Evolutionary conservation across 2,329 filamentous ascomycete genomes (phyloP), one percentile per base, ranked within the genome.

Genomic region (Penicillium olsonii): DNA sequence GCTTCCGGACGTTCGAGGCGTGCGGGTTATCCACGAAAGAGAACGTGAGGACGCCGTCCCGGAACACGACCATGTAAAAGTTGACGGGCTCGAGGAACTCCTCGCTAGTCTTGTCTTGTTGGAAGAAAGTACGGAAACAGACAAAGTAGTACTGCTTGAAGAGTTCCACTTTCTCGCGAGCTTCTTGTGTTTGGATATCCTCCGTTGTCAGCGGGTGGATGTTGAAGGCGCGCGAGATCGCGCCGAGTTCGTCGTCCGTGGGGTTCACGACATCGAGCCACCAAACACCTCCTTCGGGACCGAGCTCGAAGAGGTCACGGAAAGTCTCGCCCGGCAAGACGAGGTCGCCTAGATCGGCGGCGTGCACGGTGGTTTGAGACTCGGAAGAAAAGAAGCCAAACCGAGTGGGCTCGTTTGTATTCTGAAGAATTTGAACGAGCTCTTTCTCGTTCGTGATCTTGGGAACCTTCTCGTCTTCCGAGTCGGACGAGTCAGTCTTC

Each of bases 61-160:
- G 88, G 76, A 96, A 97, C 19, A 99, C 94, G 42, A 99, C 85
- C 52, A 96, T 94, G 67, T 97, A 99, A 45, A 96, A 87, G 69
- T 97, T 96, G 76, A 95, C 90, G 0, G 94, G 92, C 64, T 96
- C 91, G 64, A 96, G 87, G 66, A 95, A 95, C 49, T 89, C 84
- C 54, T 89, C 85, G 42, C 87, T 86, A 27, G 85, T 82, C 60
- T 89, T 87, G 60, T 95, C 88, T 57, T 90, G 78, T 46, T 92
- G 87, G 60, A 84, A 88, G 77, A 97, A 99, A 2, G 92, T 96
- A 45, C 92, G 85, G 81, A 97, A 99, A 70, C 90, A 95, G 42
- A 96, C 90, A 70, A 99, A 97, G 74, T 99, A 99, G 76, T 99
- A 99, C 35, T 91, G 90, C 19, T 90, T 88, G 75, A 99, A 99